These are phyloP conservation scores for Nicotiana knightiana DNA, from an alignment of 257 asterid genomes.

Conservation along the genomic window DNA sequence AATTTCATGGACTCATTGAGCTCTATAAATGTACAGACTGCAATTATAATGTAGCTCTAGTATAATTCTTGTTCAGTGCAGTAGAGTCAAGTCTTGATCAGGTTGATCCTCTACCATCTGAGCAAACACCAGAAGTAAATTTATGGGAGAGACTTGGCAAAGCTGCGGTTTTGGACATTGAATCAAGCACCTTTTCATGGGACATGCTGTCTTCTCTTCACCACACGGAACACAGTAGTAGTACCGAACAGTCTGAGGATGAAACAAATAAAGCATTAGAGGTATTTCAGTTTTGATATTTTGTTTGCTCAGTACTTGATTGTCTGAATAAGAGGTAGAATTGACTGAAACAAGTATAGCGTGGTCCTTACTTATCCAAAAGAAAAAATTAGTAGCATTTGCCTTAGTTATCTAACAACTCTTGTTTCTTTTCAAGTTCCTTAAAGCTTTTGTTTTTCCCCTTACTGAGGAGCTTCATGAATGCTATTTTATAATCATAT, in stretches of 20 bases:
- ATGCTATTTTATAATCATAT: not conserved
- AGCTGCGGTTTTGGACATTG: conserved; percentile 78
- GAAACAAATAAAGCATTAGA: conserved; percentile 83
- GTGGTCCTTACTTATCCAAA: not conserved
- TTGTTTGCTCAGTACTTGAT: not conserved
- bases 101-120: conserved; percentile 44
- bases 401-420: not conserved
- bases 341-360: not conserved
- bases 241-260: conserved; percentile 89
- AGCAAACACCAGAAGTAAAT: conserved; percentile 62
- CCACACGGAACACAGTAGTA: conserved; percentile 82
- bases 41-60: conserved; percentile 8
- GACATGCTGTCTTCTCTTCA: conserved; percentile 81
- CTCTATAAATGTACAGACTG: not conserved
- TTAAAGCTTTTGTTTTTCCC: not conserved
- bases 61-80: conserved; percentile 40
- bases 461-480: not conserved
- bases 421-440: not conserved
- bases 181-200: conserved; percentile 82
- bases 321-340: not conserved
- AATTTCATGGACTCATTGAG: not conserved
- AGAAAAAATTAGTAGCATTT: not conserved
- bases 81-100: conserved; percentile 46
- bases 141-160: conserved; percentile 95
- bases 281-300: conserved; percentile 35